These are phyloP conservation scores for Galeopsis tetrahit DNA, from an alignment of 257 asterid species.

Conservation along the genomic window DNA sequence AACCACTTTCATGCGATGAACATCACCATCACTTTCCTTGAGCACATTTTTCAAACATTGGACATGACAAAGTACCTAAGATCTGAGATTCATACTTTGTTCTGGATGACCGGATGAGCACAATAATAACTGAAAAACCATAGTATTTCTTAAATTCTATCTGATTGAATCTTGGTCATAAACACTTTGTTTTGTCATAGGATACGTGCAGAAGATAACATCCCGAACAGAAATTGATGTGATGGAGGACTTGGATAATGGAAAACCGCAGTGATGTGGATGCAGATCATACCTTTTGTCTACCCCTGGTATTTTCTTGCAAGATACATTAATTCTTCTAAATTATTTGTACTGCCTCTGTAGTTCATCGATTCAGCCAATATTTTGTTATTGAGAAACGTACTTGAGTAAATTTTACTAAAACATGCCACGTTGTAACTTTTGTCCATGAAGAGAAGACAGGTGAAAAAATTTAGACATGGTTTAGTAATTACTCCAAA, in stretches of 20 bases:
- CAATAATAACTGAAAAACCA: no score
- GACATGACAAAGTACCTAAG: no score
- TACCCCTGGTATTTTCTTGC: not conserved
- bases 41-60: not conserved
- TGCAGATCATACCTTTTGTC: conserved; percentile 4
- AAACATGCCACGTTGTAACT: not conserved
- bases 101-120: no score
- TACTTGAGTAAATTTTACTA: not conserved
- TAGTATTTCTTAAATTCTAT: not conserved
- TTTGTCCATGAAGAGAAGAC: no score
- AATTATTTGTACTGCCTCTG: not conserved
- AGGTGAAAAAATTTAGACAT: not conserved
- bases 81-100: no score
- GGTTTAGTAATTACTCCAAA: not conserved
- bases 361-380: conserved; percentile 1
- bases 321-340: not conserved
- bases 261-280: conserved; percentile 54
- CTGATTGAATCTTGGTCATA: not conserved
- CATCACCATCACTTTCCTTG: not conserved
- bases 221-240: conserved; percentile 67
- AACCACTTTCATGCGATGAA: not conserved
- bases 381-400: not conserved
- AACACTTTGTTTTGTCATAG: conserved; percentile 43
- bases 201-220: conserved; percentile 84
- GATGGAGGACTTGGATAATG: conserved; percentile 84